phyloP scores from a whole-genome alignment of 768 basidiomycete species.

The Hygrophoropsis aurantiaca region DNA sequence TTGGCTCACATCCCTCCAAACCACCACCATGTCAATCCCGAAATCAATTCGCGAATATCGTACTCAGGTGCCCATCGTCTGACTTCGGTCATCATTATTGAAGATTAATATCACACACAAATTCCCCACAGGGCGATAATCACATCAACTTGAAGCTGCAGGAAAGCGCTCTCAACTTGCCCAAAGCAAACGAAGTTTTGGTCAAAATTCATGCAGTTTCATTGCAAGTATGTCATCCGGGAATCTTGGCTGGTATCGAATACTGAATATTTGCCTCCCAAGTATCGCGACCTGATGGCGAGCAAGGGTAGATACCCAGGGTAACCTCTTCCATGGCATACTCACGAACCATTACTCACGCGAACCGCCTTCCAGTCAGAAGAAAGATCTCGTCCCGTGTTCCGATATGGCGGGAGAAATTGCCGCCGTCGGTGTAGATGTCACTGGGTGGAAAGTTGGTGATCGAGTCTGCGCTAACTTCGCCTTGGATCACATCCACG shows the following conservation, averaged over 20 bases:
- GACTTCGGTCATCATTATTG: neutral
- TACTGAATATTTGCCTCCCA: neutral
- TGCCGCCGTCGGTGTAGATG: slow-evolving; percentile 40
- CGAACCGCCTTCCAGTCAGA: slow-evolving; percentile 14
- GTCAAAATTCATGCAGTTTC: slow-evolving; percentile 59
- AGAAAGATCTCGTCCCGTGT: slow-evolving; percentile 27
- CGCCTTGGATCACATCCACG: slow-evolving; percentile 45
- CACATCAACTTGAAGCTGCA: slow-evolving; percentile 28
- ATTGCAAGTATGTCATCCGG: slow-evolving; percentile 38
- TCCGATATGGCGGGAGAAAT: slow-evolving; percentile 63
- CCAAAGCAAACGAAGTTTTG: slow-evolving; percentile 48
- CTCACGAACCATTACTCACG: too few species aligned
- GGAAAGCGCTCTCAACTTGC: slow-evolving; percentile 25
- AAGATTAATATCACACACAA: neutral
- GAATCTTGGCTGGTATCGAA: neutral
- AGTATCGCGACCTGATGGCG: slow-evolving; percentile 54
- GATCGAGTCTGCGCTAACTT: slow-evolving; percentile 61
- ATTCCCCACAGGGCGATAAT: slow-evolving; percentile 17
- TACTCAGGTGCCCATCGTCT: slow-evolving; percentile 9
- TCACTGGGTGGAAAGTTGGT: slow-evolving; percentile 50
- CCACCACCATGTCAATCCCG: slow-evolving; percentile 12
- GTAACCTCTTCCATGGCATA: slow-evolving; percentile 15
- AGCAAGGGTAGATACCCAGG: slow-evolving; percentile 38
- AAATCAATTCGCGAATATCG: slow-evolving; percentile 14
- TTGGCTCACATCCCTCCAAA: neutral